Conservation (phyloP, 306 rosid species). For the Begonia masoniana region DNA sequence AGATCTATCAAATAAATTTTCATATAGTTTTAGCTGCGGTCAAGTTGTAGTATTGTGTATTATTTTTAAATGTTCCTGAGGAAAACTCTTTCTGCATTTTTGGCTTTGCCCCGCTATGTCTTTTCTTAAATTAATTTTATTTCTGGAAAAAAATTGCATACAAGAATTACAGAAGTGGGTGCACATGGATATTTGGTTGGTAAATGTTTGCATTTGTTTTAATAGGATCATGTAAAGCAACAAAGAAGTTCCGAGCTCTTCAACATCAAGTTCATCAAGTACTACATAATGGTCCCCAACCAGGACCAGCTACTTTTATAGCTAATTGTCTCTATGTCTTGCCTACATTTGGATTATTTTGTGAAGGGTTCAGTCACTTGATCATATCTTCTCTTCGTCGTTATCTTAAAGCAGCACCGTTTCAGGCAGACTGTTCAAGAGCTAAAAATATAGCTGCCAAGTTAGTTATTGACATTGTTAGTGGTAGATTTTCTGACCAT, state of each 20-base stretch:
- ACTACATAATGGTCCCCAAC: slow-evolving; percentile 68
- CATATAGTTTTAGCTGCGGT: too few species aligned
- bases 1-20: too few species aligned
- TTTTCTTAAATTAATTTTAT: too few species aligned
- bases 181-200: too few species aligned
- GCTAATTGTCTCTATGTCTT: slow-evolving; percentile 62
- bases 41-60: too few species aligned
- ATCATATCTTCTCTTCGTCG: slow-evolving; percentile 64
- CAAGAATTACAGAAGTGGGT: too few species aligned
- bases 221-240: slow-evolving; percentile 79
- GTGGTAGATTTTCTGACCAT: slow-evolving; percentile 46
- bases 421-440: slow-evolving; percentile 24
- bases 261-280: slow-evolving; percentile 66
- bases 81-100: too few species aligned
- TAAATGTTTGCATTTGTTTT: slow-evolving; percentile 13
- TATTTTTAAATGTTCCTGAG: too few species aligned
- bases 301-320: slow-evolving; percentile 77
- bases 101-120: too few species aligned
- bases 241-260: slow-evolving; percentile 79
- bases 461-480: slow-evolving; percentile 46
- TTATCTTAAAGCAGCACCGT: slow-evolving; percentile 35
- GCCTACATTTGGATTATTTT: slow-evolving; percentile 51
- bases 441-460: slow-evolving; percentile 56
- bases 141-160: too few species aligned
- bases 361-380: slow-evolving; percentile 84